These are phyloP conservation scores for Xylaria sp. DNA, from an alignment of 495 filamentous ascomycete species.

Conservation along the genomic window DNA sequence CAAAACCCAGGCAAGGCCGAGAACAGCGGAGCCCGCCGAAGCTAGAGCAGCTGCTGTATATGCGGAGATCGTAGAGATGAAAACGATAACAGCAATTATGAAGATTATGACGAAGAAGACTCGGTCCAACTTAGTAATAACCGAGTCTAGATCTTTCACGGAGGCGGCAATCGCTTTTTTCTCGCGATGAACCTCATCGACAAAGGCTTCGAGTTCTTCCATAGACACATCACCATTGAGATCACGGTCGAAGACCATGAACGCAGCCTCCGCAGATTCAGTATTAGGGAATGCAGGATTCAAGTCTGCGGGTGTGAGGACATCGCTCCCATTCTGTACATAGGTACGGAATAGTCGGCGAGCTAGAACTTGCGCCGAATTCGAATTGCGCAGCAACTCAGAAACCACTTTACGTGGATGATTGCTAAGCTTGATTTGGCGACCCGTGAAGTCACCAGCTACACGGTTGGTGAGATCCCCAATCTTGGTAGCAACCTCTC, in stretches of 20 bases:
- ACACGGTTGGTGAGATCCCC: constrained; percentile 89
- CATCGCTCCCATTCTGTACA: constrained; percentile 73
- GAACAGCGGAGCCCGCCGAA: constrained; percentile 81
- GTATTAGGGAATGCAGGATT: constrained; percentile 79
- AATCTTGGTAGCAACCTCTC: constrained; percentile 75
- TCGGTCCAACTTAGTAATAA: constrained; percentile 88
- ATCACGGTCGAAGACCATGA: constrained; percentile 93
- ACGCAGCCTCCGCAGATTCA: constrained; percentile 91
- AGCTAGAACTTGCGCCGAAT: constrained; percentile 84
- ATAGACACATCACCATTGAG: constrained; percentile 97
- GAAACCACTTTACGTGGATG: constrained; percentile 89
- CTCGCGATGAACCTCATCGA: constrained; percentile 93
- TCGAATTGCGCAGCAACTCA: constrained; percentile 73
- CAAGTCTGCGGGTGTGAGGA: constrained; percentile 77
- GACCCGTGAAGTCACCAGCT: constrained; percentile 94
- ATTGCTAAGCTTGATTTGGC: constrained; percentile 70
- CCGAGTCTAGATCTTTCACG: constrained; percentile 92
- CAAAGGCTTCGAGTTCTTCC: constrained; percentile 92
- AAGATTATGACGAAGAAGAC: constrained; percentile 87
- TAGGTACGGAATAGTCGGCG: constrained; percentile 93
- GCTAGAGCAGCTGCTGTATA: constrained; percentile 85
- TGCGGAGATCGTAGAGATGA: constrained; percentile 86
- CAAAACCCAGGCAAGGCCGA: constrained; percentile 92
- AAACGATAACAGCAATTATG: constrained; percentile 80
- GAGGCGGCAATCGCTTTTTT: constrained; percentile 95